These are phyloP conservation scores for Tephrocybe sp. DNA, from an alignment of 768 basidiomycete genomes.

Conservation along the genomic window DNA sequence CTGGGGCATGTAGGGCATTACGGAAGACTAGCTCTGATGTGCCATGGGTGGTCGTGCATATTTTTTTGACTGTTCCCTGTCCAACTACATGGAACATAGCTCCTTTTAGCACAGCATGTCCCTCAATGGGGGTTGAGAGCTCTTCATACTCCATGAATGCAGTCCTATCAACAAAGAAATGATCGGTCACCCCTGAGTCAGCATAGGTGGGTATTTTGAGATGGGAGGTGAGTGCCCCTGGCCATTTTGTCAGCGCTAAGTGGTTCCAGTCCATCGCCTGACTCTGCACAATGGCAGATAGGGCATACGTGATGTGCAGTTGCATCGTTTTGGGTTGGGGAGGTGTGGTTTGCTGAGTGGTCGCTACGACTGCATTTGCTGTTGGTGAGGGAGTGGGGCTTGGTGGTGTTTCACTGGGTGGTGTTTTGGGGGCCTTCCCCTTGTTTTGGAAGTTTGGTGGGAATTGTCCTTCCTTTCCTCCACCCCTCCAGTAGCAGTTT, in stretches of 20 bases:
- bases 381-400: no score
- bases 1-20: constrained; percentile 16
- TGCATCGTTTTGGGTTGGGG: not conserved
- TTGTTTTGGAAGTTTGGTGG: constrained; percentile 18
- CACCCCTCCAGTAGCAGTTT: constrained; percentile 31
- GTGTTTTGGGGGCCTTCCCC: not conserved
- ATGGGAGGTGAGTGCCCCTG: not conserved
- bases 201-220: constrained; percentile 16
- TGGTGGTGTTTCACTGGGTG: no score
- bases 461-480: constrained; percentile 36
- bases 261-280: no score
- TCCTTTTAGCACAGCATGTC: not conserved
- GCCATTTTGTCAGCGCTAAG: no score
- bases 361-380: no score
- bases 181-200: constrained; percentile 17
- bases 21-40: constrained; percentile 17
- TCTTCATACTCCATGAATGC: constrained; percentile 13
- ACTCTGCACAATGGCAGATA: no score
- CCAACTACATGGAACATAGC: not conserved
- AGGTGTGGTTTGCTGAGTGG: not conserved
- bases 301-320: constrained; percentile 1
- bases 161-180: constrained; percentile 19
- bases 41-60: not conserved
- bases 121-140: not conserved
- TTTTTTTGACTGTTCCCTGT: not conserved